Evolutionary conservation across 345 rosid genomes (phyloP), one percentile per base, ranked within the genome.

Genomic region (Gossypium stocksii): DNA sequence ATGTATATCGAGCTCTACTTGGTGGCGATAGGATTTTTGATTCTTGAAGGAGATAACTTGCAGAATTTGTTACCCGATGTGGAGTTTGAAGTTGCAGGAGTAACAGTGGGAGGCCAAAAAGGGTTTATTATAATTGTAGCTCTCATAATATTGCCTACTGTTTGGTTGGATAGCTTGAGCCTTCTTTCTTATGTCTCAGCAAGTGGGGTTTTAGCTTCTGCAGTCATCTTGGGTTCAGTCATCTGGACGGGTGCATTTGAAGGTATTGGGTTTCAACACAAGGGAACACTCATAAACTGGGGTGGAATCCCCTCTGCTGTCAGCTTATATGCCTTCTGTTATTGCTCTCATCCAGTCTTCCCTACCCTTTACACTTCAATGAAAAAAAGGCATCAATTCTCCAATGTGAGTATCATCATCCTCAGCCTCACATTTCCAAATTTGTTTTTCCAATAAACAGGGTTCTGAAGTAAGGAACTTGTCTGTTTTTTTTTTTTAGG

Each of bases 11-110:
- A 92, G 85, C 98, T 94, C 73, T 94, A 87, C 83, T 70, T 92
- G 20, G 97, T 94, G 0, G 91, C 94, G 0, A 90, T 91, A 0
- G 94, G 97, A 8, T 94, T 94, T 85, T 77, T 94, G 79, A 92
- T 94, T 54, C 82, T 94, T 7, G 97, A 94, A 89, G 98, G 97
- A 3, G 98, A 94, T 65, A 94, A 94, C 79, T 79, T 94, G 43
- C 82, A 85, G 7, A 94, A 86, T 15, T 74, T 94, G 65, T 76
- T 89, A 23, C 88, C 98, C 1, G 52, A 79, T 74, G 29, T 82
- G 74, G 83, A 79, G 10, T 27, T 94, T 66, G 83, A 82, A 51
- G 49, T 90, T 8, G 83, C 80, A 51, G 94, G 89, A 13, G 4
- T 89, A 6, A 72, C 74, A 11, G 20, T 94, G 2, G 81, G 79